Evolutionary conservation across 768 basidiomycete species (phyloP).

Genomic region (Termitomyces sp.): DNA sequence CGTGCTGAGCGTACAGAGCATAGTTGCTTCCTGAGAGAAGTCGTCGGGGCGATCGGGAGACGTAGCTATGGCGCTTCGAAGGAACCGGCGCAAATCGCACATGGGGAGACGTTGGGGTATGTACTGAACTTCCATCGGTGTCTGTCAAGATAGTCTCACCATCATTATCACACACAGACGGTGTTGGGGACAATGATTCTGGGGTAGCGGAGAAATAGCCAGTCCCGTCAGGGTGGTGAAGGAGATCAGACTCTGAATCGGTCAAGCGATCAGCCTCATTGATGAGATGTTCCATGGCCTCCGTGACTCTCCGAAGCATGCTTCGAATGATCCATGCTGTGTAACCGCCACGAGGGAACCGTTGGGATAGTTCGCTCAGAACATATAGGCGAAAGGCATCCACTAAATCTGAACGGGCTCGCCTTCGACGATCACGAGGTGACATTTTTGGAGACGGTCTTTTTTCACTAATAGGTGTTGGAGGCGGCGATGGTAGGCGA

Average conservation of each 20-base stretch:
- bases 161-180: conserved; percentile 41
- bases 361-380: conserved; percentile 46
- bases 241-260: conserved; percentile 9
- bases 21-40: conserved; percentile 31
- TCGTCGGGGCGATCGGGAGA: conserved; percentile 26
- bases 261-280: conserved; percentile 30
- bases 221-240: conserved; percentile 19
- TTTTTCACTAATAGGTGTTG: conserved; percentile 26
- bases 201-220: conserved; percentile 32
- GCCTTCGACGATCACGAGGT: conserved; percentile 49
- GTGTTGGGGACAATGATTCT: conserved; percentile 29
- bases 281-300: conserved; percentile 41
- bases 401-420: conserved; percentile 66
- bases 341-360: conserved; percentile 40
- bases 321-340: conserved; percentile 54
- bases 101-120: conserved; percentile 40
- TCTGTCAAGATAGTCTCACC: conserved; percentile 35
- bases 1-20: conserved; percentile 33
- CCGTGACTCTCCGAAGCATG: conserved; percentile 46
- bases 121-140: conserved; percentile 49
- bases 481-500: conserved; percentile 29
- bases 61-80: conserved; percentile 17
- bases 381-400: conserved; percentile 67
- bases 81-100: conserved; percentile 24
- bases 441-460: conserved; percentile 26